Percentiles rank a stretch among this genome's conserved stretches.
phyloP scores from a whole-genome alignment of 2,329 filamentous ascomycete species.

The Hypoxylon sp. region DNA sequence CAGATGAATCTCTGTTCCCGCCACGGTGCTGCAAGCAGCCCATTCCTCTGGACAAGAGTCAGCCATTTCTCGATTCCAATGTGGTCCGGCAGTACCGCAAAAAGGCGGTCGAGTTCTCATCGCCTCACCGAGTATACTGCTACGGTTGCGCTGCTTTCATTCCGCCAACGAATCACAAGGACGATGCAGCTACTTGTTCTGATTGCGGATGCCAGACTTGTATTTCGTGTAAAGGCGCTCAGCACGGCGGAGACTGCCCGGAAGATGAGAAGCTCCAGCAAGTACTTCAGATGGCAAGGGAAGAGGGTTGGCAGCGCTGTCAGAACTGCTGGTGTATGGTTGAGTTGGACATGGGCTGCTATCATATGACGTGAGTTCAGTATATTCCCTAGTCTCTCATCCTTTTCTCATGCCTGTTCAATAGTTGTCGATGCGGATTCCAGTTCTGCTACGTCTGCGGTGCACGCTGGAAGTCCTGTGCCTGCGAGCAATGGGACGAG shows the following conservation, averaged over 20 bases:
- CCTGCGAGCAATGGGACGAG: constrained; percentile 55
- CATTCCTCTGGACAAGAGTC: constrained; percentile 50
- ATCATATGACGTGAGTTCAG: constrained; percentile 64
- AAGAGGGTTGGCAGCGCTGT: constrained; percentile 62
- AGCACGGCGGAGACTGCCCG: constrained; percentile 58
- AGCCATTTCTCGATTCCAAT: constrained; percentile 47
- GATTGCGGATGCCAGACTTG: constrained; percentile 57
- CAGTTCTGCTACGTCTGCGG: constrained; percentile 47
- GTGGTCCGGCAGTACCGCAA: constrained; percentile 49
- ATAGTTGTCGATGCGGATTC: constrained; percentile 55
- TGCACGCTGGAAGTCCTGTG: constrained; percentile 42
- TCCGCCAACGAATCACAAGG: constrained; percentile 41
- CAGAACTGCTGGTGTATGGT: constrained; percentile 55
- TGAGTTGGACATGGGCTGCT: constrained; percentile 58
- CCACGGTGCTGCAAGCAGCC: constrained; percentile 59
- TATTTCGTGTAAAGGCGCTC: constrained; percentile 55
- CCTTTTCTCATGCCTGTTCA: not conserved
- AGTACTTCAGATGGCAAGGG: constrained; percentile 50
- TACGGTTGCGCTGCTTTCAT: constrained; percentile 59
- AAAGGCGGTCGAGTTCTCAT: constrained; percentile 59
- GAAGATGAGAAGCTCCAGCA: constrained; percentile 51
- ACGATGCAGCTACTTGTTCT: constrained; percentile 51
- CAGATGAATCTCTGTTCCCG: constrained; percentile 62
- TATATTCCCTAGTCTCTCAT: not conserved
- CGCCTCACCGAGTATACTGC: constrained; percentile 60